These are phyloP conservation scores for Kodamaea neixiangensis DNA, from an alignment of 805 yeast genomes.

Conservation along the genomic window DNA sequence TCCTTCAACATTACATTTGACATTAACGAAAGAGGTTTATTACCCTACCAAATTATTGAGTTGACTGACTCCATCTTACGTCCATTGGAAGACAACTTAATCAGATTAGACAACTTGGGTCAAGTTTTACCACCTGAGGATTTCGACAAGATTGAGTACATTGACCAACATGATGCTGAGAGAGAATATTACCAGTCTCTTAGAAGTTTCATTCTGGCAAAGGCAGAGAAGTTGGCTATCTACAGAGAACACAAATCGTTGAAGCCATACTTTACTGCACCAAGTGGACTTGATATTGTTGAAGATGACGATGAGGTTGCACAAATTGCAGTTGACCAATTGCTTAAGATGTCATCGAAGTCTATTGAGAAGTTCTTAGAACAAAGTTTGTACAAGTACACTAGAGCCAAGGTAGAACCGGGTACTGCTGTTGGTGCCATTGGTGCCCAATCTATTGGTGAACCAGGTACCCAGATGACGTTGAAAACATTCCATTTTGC, in stretches of 20 bases:
- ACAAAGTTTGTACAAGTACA: slow-evolving; percentile 78
- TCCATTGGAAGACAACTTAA: slow-evolving; percentile 61
- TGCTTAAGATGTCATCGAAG: slow-evolving; percentile 62
- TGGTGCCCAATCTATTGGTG: slow-evolving; percentile 99
- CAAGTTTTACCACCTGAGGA: slow-evolving; percentile 46
- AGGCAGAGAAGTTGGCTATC: slow-evolving; percentile 57
- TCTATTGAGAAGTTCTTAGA: slow-evolving; percentile 67
- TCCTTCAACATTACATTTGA: slow-evolving; percentile 72
- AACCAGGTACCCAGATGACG: slow-evolving; percentile 99
- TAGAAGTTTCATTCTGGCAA: slow-evolving; percentile 57
- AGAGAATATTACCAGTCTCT: slow-evolving; percentile 80
- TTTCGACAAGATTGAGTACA: slow-evolving; percentile 55
- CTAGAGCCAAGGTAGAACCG: slow-evolving; percentile 92
- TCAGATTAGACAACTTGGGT: slow-evolving; percentile 77
- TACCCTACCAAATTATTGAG: slow-evolving; percentile 68
- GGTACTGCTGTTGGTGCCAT: slow-evolving; percentile 99
- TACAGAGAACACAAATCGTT: slow-evolving; percentile 43
- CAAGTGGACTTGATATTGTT: slow-evolving; percentile 34
- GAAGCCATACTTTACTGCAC: slow-evolving; percentile 37
- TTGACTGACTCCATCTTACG: slow-evolving; percentile 55
- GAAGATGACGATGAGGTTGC: slow-evolving; percentile 30
- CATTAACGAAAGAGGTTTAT: slow-evolving; percentile 52
- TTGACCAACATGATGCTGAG: slow-evolving; percentile 87
- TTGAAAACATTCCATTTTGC: slow-evolving; percentile 93
- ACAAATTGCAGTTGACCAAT: slow-evolving; percentile 57